phyloP scores from a whole-genome alignment of 2,329 filamentous ascomycete species.

The Colletotrichum sp. region DNA sequence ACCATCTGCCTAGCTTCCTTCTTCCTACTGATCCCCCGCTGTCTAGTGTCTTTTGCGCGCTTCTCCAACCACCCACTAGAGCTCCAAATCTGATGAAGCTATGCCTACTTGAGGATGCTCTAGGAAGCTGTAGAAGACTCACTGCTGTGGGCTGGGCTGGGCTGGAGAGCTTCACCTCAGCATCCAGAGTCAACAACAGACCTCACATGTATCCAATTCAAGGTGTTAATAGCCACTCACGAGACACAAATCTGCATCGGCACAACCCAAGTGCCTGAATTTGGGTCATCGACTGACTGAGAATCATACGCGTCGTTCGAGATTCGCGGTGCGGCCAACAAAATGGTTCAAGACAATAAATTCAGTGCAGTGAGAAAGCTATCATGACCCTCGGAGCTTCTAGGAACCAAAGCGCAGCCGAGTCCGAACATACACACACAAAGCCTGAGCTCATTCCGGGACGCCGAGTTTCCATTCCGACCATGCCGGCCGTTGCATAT shows the following conservation, averaged over 20 bases:
- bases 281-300: background rate
- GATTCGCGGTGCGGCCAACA: background rate
- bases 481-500: conserved; percentile 19
- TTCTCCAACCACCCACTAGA: background rate
- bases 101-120: background rate
- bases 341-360: conserved; percentile 8
- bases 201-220: background rate
- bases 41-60: background rate
- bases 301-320: background rate
- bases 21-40: background rate
- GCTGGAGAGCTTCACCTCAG: background rate
- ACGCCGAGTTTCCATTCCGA: conserved; percentile 21
- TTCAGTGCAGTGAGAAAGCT: conserved; percentile 15
- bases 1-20: background rate
- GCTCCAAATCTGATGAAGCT: background rate
- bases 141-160: background rate
- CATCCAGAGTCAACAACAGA: background rate
- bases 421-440: conserved; percentile 6
- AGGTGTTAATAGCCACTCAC: background rate
- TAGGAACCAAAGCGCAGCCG: conserved; percentile 19
- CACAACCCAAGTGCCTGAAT: background rate
- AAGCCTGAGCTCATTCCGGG: conserved; percentile 21
- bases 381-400: conserved; percentile 18
- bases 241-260: background rate
- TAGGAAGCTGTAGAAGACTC: background rate